Evolutionary conservation across 768 basidiomycete genomes (phyloP).

Genomic region (Hebeloma cylindrosporum): DNA sequence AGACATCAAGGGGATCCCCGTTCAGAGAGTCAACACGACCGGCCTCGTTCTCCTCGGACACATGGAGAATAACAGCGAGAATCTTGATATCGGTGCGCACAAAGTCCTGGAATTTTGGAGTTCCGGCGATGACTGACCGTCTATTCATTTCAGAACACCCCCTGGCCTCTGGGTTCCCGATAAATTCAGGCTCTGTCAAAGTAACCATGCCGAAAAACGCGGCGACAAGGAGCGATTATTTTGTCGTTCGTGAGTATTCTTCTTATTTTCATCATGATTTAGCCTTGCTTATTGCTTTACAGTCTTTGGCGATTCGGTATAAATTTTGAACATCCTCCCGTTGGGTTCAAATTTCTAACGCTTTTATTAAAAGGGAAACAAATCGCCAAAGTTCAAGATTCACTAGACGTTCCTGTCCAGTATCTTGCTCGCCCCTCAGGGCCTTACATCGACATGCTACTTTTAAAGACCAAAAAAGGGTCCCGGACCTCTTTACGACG

Average conservation of each 20-base stretch:
- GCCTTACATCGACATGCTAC: too few species aligned
- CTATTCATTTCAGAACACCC: conserved; percentile 36
- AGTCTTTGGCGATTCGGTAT: conserved; percentile 52
- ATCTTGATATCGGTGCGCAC: conserved; percentile 49
- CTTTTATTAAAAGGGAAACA: conserved; percentile 26
- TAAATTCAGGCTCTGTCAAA: conserved; percentile 37
- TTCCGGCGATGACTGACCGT: not conserved
- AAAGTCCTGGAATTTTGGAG: not conserved
- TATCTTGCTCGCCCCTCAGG: too few species aligned
- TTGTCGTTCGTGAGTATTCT: conserved; percentile 44
- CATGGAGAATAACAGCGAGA: conserved; percentile 39
- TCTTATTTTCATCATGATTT: not conserved
- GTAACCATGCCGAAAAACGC: conserved; percentile 40
- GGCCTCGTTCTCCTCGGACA: conserved; percentile 49
- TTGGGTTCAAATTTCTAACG: not conserved
- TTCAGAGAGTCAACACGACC: conserved; percentile 30
- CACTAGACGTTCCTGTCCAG: conserved; percentile 9
- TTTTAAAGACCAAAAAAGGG: too few species aligned
- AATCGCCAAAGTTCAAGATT: conserved; percentile 31
- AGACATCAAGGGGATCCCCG: conserved; percentile 40
- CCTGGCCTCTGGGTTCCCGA: conserved; percentile 40
- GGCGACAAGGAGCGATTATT: conserved; percentile 38
- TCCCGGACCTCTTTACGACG: too few species aligned
- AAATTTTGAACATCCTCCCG: conserved; percentile 25
- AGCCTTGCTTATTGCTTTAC: not conserved